Evolutionary conservation across 345 rosid genomes (phyloP).

Genomic region (Brassica juncea): DNA sequence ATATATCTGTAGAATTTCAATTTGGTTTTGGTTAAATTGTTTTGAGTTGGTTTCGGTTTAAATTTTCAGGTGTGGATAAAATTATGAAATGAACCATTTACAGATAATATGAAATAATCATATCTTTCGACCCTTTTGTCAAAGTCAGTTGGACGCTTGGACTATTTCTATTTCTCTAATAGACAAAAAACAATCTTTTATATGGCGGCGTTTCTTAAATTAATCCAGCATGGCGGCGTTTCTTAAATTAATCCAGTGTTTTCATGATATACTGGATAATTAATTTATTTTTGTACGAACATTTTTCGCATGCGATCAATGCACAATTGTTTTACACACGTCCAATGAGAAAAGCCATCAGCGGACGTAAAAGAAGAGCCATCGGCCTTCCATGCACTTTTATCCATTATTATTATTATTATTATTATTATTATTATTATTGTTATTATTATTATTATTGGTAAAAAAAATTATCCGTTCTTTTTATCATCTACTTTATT

Average conservation of each 20-base stretch:
- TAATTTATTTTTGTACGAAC: background rate
- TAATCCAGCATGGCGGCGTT: conserved; percentile 7
- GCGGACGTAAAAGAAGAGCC: conserved; percentile 14
- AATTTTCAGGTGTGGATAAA: background rate
- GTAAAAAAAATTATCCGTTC: too few species aligned
- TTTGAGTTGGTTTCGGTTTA: background rate
- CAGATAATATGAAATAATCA: background rate
- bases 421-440: too few species aligned
- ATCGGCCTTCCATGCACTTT: conserved; percentile 13
- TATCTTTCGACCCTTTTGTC: background rate
- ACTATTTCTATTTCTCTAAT: background rate
- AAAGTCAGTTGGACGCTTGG: background rate
- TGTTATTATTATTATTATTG: too few species aligned
- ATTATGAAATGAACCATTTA: background rate
- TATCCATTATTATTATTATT: too few species aligned
- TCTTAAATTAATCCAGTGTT: background rate
- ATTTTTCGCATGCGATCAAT: conserved; percentile 3
- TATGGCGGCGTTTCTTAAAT: background rate
- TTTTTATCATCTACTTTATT: too few species aligned
- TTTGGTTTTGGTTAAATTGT: background rate
- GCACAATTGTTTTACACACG: background rate
- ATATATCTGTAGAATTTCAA: background rate
- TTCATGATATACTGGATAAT: background rate
- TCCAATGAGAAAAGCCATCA: conserved; percentile 5
- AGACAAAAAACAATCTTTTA: background rate